Base-by-base conservation (phyloP, 257 asterid genomes). In the Primulina eburnea region DNA sequence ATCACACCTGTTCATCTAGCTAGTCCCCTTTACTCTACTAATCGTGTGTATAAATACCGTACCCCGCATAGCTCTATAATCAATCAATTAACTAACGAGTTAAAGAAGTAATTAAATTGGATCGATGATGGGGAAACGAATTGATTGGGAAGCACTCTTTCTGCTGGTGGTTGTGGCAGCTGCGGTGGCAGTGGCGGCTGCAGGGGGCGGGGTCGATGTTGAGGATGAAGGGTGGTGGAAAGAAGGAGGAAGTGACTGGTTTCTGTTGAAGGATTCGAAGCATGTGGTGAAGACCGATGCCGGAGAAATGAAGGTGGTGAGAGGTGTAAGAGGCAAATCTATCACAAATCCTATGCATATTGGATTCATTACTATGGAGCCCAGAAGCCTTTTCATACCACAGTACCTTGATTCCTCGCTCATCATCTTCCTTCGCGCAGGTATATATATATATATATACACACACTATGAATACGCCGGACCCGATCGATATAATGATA, bases 291-390 rank as follows among this genome's bases (percentile, higher is more conserved):
- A 59, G 68, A 93, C 97, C 2, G 87, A 82, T 20, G 95, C 96
- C 0, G 98, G 98, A 4, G 73, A 68, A 2, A 85, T 90, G 92
- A 87, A 74, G 70, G 88, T 93, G 38, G 83, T 86, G 59, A 79
- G 76, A 20, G 85, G 94, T 2, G 60, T 65, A 50, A 75, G 86
- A 1, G 73, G 74, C 0, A 64, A 72, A 33, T 65, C 58, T 40
- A 35, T 71, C 16, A 67, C 40, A 26, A 81, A 64, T 28, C 82
- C 86, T 17, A 71, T 92, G 90, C 88, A 86, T 38, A 72, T 92
- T 60, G 95, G 90, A 0, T 89, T 90, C 79, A 87, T 90, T 11
- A 87, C 95, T 0, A 90, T 93, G 99, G 97, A 93, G 75, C 97
- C 97, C 0, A 76, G 69, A 5, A 76, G 76, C 76, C 83, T 93